Conservation (phyloP, 2,329 filamentous ascomycete genomes). For the Daldinia eschscholtzii region DNA sequence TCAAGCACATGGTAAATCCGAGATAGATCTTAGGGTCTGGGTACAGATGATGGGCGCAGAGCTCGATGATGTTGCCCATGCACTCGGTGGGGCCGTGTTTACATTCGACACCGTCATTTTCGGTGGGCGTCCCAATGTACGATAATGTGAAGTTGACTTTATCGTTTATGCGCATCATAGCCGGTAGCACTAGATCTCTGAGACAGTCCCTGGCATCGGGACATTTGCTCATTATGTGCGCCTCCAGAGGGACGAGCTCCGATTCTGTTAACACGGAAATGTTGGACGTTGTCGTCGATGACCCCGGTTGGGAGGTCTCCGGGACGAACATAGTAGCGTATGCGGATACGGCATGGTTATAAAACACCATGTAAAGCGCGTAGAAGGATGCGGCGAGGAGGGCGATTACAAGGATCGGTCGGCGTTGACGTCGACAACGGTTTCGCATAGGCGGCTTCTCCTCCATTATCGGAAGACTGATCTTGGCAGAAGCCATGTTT, state of each 20-base stretch:
- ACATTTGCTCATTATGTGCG: slow-evolving; percentile 98
- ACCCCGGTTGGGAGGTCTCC: slow-evolving; percentile 11
- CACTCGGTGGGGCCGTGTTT: slow-evolving; percentile 91
- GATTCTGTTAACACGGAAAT: slow-evolving; percentile 33
- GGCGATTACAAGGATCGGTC: slow-evolving; percentile 44
- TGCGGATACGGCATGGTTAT: slow-evolving; percentile 36
- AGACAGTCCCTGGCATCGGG: slow-evolving; percentile 91
- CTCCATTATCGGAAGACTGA: slow-evolving; percentile 50
- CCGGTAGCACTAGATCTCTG: slow-evolving; percentile 81
- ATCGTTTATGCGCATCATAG: slow-evolving; percentile 83
- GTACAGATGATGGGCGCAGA: slow-evolving; percentile 87
- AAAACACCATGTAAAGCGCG: slow-evolving; percentile 35
- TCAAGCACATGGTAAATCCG: slow-evolving; percentile 93
- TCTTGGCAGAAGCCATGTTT: slow-evolving; percentile 48
- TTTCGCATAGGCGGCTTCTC: slow-evolving; percentile 48
- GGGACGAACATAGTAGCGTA: slow-evolving; percentile 37
- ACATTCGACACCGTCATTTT: slow-evolving; percentile 87
- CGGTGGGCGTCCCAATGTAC: slow-evolving; percentile 85
- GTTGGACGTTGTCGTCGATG: slow-evolving; percentile 21
- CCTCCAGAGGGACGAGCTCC: slow-evolving; percentile 80
- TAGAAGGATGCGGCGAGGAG: slow-evolving; percentile 45
- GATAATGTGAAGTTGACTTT: slow-evolving; percentile 93
- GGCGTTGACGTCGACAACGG: slow-evolving; percentile 47
- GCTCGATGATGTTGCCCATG: slow-evolving; percentile 92
- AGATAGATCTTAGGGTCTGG: slow-evolving; percentile 88